A percentile compares a stretch with the other conserved stretches of the same genome.
Conservation (phyloP, 225 moss, liverwort and hornwort genomes). For the Lunularia cruciata region DNA sequence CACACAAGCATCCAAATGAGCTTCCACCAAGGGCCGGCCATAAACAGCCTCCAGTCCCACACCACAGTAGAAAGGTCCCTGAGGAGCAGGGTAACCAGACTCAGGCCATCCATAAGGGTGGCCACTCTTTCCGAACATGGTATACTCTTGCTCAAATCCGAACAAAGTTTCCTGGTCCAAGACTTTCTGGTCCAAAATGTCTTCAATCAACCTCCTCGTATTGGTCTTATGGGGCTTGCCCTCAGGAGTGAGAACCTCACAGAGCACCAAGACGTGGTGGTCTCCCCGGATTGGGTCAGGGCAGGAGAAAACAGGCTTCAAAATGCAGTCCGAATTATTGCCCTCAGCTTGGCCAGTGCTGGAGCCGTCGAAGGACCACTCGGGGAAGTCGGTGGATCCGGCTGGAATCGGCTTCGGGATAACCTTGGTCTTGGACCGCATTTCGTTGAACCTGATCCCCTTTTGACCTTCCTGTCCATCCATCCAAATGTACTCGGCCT, state of each 20-base stretch:
- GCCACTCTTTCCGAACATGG: slow-evolving; percentile 83
- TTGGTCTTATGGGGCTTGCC: slow-evolving; percentile 81
- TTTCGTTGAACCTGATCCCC: slow-evolving; percentile 91
- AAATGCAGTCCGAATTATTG: slow-evolving; percentile 80
- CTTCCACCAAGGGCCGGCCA: slow-evolving; percentile 87
- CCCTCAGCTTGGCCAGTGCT: slow-evolving; percentile 92
- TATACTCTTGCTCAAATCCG: slow-evolving; percentile 96
- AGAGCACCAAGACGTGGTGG: slow-evolving; percentile 68
- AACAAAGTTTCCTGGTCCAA: slow-evolving; percentile 70
- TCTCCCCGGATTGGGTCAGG: slow-evolving; percentile 82
- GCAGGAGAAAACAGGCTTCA: slow-evolving; percentile 82
- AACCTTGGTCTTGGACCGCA: slow-evolving; percentile 95
- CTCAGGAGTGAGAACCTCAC: slow-evolving; percentile 82
- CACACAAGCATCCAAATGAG: slow-evolving; percentile 90
- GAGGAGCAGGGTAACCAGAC: slow-evolving; percentile 84
- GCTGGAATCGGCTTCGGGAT: slow-evolving; percentile 55
- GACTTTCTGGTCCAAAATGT: slow-evolving; percentile 49
- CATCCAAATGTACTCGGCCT: slow-evolving; percentile 98
- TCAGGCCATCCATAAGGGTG: slow-evolving; percentile 93
- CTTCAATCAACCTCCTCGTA: slow-evolving; percentile 51
- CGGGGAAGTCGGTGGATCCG: slow-evolving; percentile 72
- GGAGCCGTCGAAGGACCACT: slow-evolving; percentile 96
- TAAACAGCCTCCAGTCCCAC: slow-evolving; percentile 91
- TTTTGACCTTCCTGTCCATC: slow-evolving; percentile 88
- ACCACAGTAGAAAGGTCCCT: slow-evolving; percentile 93